Conservation (phyloP, 2,329 filamentous ascomycete species). For the Fusarium torreyae region DNA sequence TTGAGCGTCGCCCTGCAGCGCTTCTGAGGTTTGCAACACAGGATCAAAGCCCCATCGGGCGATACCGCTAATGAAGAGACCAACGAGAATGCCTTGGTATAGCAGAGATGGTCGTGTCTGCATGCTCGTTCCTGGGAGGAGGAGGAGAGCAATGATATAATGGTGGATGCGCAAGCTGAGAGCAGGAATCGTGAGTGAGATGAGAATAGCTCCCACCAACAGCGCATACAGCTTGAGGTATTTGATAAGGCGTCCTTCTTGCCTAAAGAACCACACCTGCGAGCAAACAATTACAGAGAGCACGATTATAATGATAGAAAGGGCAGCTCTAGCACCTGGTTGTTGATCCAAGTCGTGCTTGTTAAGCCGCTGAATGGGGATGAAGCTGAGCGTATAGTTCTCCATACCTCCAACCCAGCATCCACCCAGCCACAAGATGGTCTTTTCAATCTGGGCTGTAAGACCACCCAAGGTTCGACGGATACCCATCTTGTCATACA, state of each 20-base stretch:
- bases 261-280: conserved; percentile 88
- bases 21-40: conserved; percentile 84
- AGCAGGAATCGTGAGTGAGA: conserved; percentile 80
- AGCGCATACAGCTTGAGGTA: conserved; percentile 85
- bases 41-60: conserved; percentile 95
- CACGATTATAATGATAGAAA: conserved; percentile 82
- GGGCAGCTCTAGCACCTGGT: conserved; percentile 87
- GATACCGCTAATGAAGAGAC: conserved; percentile 91
- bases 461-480: conserved; percentile 79
- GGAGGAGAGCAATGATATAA: conserved; percentile 89
- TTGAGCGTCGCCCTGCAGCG: conserved; percentile 78
- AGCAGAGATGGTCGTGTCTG: conserved; percentile 88
- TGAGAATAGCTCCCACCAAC: conserved; percentile 75
- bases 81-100: conserved; percentile 91
- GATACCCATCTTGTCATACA: conserved; percentile 87
- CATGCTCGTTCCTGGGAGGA: conserved; percentile 89
- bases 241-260: conserved; percentile 83
- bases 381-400: conserved; percentile 95
- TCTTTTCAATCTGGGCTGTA: conserved; percentile 89
- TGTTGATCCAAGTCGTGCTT: conserved; percentile 90
- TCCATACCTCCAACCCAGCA: conserved; percentile 93
- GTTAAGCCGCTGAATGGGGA: conserved; percentile 93
- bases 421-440: conserved; percentile 88
- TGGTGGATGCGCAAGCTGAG: conserved; percentile 93
- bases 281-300: conserved; percentile 77